Conservation (phyloP, 805 yeast species). For the Sugiyamaella marilandica region DNA sequence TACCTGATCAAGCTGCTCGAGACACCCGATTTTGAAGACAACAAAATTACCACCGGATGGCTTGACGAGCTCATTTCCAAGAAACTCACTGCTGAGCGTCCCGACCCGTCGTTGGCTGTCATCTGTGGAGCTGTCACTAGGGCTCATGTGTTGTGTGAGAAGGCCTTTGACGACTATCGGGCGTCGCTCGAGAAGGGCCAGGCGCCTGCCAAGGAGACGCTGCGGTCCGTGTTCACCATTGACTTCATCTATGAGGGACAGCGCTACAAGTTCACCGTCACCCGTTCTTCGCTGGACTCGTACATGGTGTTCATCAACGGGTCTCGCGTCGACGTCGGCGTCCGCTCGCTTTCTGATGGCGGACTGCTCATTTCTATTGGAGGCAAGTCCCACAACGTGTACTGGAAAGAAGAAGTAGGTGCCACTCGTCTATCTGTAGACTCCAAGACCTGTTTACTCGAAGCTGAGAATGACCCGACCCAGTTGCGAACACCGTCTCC, state of each 20-base stretch:
- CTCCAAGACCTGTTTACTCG: constrained; percentile 88
- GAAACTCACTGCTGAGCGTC: constrained; percentile 94
- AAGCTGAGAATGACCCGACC: constrained; percentile 96
- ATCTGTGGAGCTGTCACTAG: constrained; percentile 98
- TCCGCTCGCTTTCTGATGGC: constrained; percentile 87
- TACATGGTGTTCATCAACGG: constrained; percentile 93
- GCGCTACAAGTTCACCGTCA: constrained; percentile 91
- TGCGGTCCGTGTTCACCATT: constrained; percentile 84
- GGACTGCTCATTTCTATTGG: constrained; percentile 83
- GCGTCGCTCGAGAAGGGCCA: constrained; percentile 90
- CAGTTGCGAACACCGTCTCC: constrained; percentile 98
- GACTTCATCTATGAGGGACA: constrained; percentile 95
- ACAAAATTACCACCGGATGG: constrained; percentile 98
- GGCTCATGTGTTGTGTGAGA: constrained; percentile 76
- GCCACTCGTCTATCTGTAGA: constrained; percentile 94
- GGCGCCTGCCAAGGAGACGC: constrained; percentile 74
- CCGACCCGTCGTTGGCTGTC: constrained; percentile 85
- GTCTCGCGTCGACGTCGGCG: constrained; percentile 81
- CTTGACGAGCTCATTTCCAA: constrained; percentile 91
- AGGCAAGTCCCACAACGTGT: constrained; percentile 90
- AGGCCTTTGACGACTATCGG: constrained; percentile 62
- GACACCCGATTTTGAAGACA: constrained; percentile 93
- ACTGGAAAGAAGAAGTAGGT: constrained; percentile 96
- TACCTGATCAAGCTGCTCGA: constrained; percentile 91
- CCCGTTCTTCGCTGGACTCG: constrained; percentile 79